Conservation (phyloP, 805 yeast species). For the Kuraishia molischiana region DNA sequence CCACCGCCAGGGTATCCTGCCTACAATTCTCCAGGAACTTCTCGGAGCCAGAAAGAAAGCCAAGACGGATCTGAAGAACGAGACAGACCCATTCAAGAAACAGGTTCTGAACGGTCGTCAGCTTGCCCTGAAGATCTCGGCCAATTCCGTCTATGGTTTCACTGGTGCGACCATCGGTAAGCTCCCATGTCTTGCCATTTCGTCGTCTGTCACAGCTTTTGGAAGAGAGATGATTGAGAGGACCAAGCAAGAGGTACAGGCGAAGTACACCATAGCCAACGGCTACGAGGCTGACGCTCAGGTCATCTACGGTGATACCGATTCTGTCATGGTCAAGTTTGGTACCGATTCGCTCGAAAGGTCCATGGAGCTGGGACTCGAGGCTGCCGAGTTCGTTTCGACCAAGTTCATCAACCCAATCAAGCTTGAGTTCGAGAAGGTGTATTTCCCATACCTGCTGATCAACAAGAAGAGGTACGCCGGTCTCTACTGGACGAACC, state of each 20-base stretch:
- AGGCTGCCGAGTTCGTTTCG: conserved; percentile 87
- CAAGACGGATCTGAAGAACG: conserved; percentile 80
- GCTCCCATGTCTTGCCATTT: conserved; percentile 91
- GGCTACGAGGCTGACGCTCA: conserved; percentile 80
- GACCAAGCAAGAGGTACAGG: conserved; percentile 81
- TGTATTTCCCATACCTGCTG: conserved; percentile 85
- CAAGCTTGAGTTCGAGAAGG: conserved; percentile 93
- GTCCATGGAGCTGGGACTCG: conserved; percentile 88
- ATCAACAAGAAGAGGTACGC: conserved; percentile 97
- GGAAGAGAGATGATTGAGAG: conserved; percentile 96
- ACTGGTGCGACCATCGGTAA: conserved; percentile 99
- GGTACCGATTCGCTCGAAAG: conserved; percentile 73
- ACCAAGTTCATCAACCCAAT: conserved; percentile 75
- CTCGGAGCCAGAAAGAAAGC: conserved; percentile 90
- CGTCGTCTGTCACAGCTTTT: conserved; percentile 90
- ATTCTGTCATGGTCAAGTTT: conserved; percentile 97
- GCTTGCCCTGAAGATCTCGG: conserved; percentile 90
- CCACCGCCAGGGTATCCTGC: conserved; percentile 76
- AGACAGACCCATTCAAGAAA: conserved; percentile 87
- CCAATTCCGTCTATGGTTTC: conserved; percentile 97
- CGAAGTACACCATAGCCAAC: conserved; percentile 66
- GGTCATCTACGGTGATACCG: conserved; percentile 97
- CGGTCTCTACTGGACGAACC: conserved; percentile 90
- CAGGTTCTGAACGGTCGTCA: conserved; percentile 97
- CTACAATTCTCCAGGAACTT: conserved; percentile 84